These are phyloP conservation scores for Tieghemostelium lacteum DNA, from an alignment of 78 protist species.

Conservation along the genomic window DNA sequence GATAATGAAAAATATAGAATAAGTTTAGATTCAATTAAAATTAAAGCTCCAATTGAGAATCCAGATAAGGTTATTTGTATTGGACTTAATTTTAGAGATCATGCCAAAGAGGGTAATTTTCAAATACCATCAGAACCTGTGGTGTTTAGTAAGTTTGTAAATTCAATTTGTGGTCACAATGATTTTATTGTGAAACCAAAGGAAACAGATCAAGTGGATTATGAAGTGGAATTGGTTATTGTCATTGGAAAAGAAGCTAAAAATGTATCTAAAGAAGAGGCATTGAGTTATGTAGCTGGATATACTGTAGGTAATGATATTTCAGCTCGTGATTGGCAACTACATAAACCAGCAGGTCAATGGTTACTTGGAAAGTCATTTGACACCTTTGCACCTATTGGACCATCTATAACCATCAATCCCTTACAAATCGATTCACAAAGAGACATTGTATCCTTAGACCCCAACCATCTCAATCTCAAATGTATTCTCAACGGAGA, in stretches of 20 bases:
- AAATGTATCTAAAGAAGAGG: constrained; percentile 30
- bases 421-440: not conserved
- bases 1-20: not conserved
- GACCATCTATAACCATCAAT: constrained; percentile 65
- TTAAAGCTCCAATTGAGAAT: constrained; percentile 61
- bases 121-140: constrained; percentile 75
- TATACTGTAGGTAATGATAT: constrained; percentile 81
- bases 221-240: constrained; percentile 79
- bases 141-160: constrained; percentile 71
- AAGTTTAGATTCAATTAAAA: not conserved
- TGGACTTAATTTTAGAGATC: constrained; percentile 82
- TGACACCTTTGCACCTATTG: constrained; percentile 84
- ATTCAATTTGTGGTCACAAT: constrained; percentile 36
- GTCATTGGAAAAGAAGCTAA: constrained; percentile 69
- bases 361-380: constrained; percentile 82
- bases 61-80: constrained; percentile 71
- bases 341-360: constrained; percentile 31
- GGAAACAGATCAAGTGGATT: constrained; percentile 60
- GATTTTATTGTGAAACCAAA: constrained; percentile 49
- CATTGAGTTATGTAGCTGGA: constrained; percentile 67
- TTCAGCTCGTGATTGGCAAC: constrained; percentile 73
- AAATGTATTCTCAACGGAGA: constrained; percentile 50
- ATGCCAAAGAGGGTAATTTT: constrained; percentile 57
- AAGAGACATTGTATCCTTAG: constrained; percentile 1
- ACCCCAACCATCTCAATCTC: constrained; percentile 48